phyloP scores from a whole-genome alignment of 176 grass and related monocot genomes.

The Olyra latifolia region DNA sequence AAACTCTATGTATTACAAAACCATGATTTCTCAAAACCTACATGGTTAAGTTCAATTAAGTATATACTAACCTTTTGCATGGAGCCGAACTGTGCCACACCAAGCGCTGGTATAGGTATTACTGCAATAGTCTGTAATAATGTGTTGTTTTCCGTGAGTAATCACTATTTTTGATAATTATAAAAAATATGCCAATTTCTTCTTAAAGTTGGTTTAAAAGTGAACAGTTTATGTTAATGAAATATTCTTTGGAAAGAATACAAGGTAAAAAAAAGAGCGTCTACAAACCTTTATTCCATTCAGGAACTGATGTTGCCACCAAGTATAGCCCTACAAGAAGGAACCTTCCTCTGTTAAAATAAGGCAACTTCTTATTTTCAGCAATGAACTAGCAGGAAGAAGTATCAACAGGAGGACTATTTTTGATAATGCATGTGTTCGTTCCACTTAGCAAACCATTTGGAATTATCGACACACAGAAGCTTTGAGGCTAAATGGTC shows the following conservation, averaged over 20 bases:
- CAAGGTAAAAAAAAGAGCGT: slow-evolving; percentile 21
- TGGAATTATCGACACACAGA: neutral
- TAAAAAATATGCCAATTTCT: slow-evolving; percentile 24
- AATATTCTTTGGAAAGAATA: slow-evolving; percentile 21
- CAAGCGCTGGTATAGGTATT: slow-evolving; percentile 55
- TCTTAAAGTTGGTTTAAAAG: neutral
- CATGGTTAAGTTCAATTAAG: no score
- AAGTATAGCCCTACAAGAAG: slow-evolving; percentile 76
- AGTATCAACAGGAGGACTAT: neutral
- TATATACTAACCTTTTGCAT: slow-evolving; percentile 63
- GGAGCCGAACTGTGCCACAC: slow-evolving; percentile 87
- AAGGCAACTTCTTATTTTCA: slow-evolving; percentile 46
- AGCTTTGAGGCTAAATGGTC: neutral
- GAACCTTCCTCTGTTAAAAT: slow-evolving; percentile 57
- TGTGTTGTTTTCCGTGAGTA: slow-evolving; percentile 24
- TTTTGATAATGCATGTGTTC: neutral
- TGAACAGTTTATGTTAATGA: neutral
- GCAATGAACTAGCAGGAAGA: slow-evolving; percentile 17
- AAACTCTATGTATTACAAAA: no score
- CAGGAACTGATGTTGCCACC: slow-evolving; percentile 89
- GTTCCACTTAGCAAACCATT: neutral
- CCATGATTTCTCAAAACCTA: no score
- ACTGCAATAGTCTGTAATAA: slow-evolving; percentile 78
- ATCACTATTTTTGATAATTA: slow-evolving; percentile 25
- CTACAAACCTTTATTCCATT: slow-evolving; percentile 73